Evolutionary conservation across 2,329 filamentous ascomycete genomes (phyloP).

Genomic region (Trichoderma sp.): DNA sequence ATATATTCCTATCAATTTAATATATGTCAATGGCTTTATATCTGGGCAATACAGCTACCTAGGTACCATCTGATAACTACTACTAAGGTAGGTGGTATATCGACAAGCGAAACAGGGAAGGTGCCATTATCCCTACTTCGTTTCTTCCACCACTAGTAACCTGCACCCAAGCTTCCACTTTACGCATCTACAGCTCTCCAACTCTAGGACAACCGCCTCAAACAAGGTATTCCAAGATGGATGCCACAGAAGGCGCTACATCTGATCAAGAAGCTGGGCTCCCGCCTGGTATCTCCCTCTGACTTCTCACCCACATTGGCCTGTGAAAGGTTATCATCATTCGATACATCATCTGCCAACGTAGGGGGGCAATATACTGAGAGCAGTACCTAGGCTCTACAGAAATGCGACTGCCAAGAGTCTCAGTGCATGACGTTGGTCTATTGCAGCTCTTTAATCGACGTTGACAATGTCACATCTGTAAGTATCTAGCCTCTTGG

Average conservation of each 20-base stretch:
- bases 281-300: conserved; percentile 64
- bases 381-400: conserved; percentile 40
- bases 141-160: neutral
- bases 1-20: neutral
- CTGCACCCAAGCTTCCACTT: neutral
- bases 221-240: neutral
- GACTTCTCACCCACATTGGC: conserved; percentile 73
- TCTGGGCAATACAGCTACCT: neutral
- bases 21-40: neutral
- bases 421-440: conserved; percentile 64
- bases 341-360: conserved; percentile 23
- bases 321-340: conserved; percentile 59
- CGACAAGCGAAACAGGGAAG: neutral
- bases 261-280: neutral
- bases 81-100: too few relatives aligned
- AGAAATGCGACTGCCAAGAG: conserved; percentile 44
- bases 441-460: conserved; percentile 68
- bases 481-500: conserved; percentile 41
- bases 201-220: neutral
- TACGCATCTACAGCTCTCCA: neutral
- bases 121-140: neutral
- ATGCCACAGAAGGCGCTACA: neutral
- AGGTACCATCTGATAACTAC: too few relatives aligned
- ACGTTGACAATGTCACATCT: conserved; percentile 72
- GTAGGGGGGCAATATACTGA: conserved; percentile 17